A percentile compares a stretch with the other conserved stretches of the same genome.
Evolutionary conservation across 495 filamentous ascomycete species (phyloP).

Genomic region (Hypoxylon intermedium): DNA sequence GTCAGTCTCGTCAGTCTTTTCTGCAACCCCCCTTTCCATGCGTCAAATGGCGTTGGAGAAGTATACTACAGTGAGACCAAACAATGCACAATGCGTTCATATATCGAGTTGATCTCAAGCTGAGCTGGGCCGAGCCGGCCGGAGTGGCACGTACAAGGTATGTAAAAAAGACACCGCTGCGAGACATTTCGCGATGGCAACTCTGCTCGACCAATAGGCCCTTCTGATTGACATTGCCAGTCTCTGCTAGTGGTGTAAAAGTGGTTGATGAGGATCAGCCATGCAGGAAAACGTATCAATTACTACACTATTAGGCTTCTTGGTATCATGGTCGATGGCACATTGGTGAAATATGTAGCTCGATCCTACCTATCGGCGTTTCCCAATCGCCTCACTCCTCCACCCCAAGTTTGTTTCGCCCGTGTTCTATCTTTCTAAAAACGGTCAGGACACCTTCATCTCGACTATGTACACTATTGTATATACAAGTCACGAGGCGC

Average conservation of each 20-base stretch:
- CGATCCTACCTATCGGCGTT: slow-evolving; percentile 12
- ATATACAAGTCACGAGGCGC: slow-evolving; percentile 12
- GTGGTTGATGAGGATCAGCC: slow-evolving; percentile 33
- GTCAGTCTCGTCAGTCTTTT: too few relatives aligned
- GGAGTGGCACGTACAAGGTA: slow-evolving; percentile 11
- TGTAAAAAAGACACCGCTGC: slow-evolving; percentile 25
- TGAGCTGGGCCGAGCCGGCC: slow-evolving; percentile 10
- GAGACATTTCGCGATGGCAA: slow-evolving; percentile 31
- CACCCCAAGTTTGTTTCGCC: background rate
- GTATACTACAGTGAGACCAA: slow-evolving; percentile 2
- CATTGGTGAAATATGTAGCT: slow-evolving; percentile 12
- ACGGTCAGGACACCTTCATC: slow-evolving; percentile 1
- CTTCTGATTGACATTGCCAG: slow-evolving; percentile 16
- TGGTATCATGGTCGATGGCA: slow-evolving; percentile 28
- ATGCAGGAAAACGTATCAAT: slow-evolving; percentile 30
- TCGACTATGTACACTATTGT: slow-evolving; percentile 7
- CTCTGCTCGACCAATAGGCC: slow-evolving; percentile 10
- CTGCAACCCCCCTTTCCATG: background rate
- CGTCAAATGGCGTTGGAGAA: background rate
- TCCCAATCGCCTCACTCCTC: slow-evolving; percentile 3
- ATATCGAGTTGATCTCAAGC: slow-evolving; percentile 9
- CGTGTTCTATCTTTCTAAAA: slow-evolving; percentile 16
- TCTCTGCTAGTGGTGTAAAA: slow-evolving; percentile 2
- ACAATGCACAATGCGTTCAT: slow-evolving; percentile 20
- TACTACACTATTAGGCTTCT: slow-evolving; percentile 32